Evolutionary conservation across 768 basidiomycete genomes (phyloP).

Genomic region (Filobasidium wieringae): DNA sequence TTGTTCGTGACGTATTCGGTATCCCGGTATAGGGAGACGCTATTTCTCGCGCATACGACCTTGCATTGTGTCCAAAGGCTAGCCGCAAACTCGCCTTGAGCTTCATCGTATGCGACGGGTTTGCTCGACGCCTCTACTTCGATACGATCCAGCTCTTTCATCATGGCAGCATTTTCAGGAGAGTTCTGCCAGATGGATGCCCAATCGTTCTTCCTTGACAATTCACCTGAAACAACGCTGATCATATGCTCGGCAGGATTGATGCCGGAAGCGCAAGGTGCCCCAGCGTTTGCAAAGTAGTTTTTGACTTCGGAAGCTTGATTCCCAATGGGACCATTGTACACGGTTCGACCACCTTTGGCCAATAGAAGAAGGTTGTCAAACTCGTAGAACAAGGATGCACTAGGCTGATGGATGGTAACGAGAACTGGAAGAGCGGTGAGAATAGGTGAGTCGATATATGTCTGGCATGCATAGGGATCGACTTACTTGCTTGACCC

Average conservation of each 20-base stretch:
- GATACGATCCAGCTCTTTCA: constrained; percentile 43
- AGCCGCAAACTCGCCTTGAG: constrained; percentile 21
- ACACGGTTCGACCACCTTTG: constrained; percentile 59
- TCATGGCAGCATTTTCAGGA: constrained; percentile 43
- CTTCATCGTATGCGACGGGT: constrained; percentile 39
- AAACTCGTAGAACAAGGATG: constrained; percentile 66
- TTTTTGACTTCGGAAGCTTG: constrained; percentile 6
- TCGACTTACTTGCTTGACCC: constrained; percentile 44
- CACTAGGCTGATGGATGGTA: constrained; percentile 50
- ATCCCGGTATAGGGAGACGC: constrained; percentile 31
- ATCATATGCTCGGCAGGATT: constrained; percentile 59
- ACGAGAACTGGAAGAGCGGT: constrained; percentile 49
- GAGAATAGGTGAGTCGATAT: background rate
- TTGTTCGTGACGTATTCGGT: constrained; percentile 40
- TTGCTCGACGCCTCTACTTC: constrained; percentile 44
- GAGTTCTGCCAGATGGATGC: constrained; percentile 66
- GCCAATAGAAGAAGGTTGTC: constrained; percentile 62
- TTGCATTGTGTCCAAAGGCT: constrained; percentile 16
- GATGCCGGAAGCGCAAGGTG: constrained; percentile 48
- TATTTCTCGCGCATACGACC: constrained; percentile 6
- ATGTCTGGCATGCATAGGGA: background rate
- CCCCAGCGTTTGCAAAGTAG: constrained; percentile 4
- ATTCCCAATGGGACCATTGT: constrained; percentile 29
- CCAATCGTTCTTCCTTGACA: constrained; percentile 68
- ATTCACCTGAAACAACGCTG: constrained; percentile 51